A percentile compares a stretch with the other conserved stretches of the same genome.
Evolutionary conservation across 495 filamentous ascomycete genomes (phyloP).

Genomic region (Achaetomiella virescens): DNA sequence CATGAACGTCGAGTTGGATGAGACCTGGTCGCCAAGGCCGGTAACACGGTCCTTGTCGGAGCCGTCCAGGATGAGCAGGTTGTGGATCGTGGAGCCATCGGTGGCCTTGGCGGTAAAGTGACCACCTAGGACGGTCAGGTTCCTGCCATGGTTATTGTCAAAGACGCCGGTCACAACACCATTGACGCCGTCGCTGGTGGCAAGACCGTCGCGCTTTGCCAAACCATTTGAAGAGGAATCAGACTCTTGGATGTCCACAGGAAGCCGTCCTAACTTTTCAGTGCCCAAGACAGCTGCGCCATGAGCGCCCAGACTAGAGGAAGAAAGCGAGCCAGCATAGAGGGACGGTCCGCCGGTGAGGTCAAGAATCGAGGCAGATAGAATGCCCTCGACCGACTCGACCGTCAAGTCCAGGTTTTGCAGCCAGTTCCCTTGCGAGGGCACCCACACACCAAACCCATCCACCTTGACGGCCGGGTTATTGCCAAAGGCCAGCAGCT

Average conservation of each 20-base stretch:
- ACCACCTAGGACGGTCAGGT: slow-evolving; percentile 83
- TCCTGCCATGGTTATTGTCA: slow-evolving; percentile 59
- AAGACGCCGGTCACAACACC: slow-evolving; percentile 74
- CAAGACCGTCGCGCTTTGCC: slow-evolving; percentile 52
- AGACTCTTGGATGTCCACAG: slow-evolving; percentile 51
- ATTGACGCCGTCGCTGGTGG: slow-evolving; percentile 39
- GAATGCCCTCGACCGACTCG: slow-evolving; percentile 59
- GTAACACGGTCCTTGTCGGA: slow-evolving; percentile 54
- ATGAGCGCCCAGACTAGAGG: slow-evolving; percentile 58
- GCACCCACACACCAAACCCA: slow-evolving; percentile 93
- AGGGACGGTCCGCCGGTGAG: slow-evolving; percentile 56
- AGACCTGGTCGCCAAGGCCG: slow-evolving; percentile 62
- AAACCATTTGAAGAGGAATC: slow-evolving; percentile 30
- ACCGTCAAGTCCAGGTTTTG: slow-evolving; percentile 66
- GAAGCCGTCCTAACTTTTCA: slow-evolving; percentile 50
- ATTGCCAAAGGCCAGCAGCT: slow-evolving; percentile 58
- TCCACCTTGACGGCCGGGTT: slow-evolving; percentile 54
- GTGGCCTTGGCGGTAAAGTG: slow-evolving; percentile 69
- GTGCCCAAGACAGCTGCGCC: slow-evolving; percentile 59
- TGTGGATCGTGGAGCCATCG: slow-evolving; percentile 66
- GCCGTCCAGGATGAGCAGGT: slow-evolving; percentile 66
- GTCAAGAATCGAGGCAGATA: slow-evolving; percentile 58
- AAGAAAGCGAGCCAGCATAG: slow-evolving; percentile 72
- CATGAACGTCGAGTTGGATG: slow-evolving; percentile 66
- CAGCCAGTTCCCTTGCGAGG: slow-evolving; percentile 80